Evolutionary conservation across 371 early-diverging fungal genomes (phyloP).

Genomic region (Choanephora cucurbitarum): DNA sequence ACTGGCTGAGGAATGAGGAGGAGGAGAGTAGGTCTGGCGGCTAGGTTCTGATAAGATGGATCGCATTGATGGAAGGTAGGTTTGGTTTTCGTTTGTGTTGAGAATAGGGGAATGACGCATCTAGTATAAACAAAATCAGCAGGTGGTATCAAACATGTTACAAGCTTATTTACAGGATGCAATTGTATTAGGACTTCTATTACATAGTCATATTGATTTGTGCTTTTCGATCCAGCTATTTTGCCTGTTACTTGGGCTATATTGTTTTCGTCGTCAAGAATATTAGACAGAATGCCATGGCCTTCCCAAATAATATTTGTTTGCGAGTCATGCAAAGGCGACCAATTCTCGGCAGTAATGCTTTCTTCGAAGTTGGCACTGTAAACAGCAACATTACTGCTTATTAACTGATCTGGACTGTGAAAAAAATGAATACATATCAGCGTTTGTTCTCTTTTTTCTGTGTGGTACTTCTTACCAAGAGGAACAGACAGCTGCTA

Average conservation of each 20-base stretch:
- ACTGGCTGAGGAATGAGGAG: neutral
- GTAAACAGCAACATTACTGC: conserved; percentile 36
- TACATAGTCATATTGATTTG: conserved; percentile 15
- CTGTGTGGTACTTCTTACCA: conserved; percentile 23
- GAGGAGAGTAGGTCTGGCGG: conserved; percentile 3
- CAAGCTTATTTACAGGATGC: conserved; percentile 26
- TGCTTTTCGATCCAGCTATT: conserved; percentile 6
- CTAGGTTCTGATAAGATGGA: conserved; percentile 15
- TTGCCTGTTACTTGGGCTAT: conserved; percentile 26
- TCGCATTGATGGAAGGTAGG: conserved; percentile 23
- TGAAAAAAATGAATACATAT: neutral
- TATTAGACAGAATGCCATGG: conserved; percentile 30
- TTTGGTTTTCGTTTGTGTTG: conserved; percentile 3
- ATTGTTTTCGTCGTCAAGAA: conserved; percentile 23
- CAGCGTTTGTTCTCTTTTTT: neutral
- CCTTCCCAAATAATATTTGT: conserved; percentile 42
- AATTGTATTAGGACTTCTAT: conserved; percentile 39
- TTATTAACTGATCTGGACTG: conserved; percentile 43
- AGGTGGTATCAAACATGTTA: too few relatives aligned
- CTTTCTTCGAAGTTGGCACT: conserved; percentile 44
- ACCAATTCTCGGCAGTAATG: conserved; percentile 28
- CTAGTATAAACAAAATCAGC: conserved; percentile 1
- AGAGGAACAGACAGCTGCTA: conserved; percentile 37
- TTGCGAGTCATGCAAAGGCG: conserved; percentile 24
- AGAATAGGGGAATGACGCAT: conserved; percentile 15